Evolutionary conservation across 2,329 filamentous ascomycete species (phyloP).

Genomic region (Talaromyces sp.): DNA sequence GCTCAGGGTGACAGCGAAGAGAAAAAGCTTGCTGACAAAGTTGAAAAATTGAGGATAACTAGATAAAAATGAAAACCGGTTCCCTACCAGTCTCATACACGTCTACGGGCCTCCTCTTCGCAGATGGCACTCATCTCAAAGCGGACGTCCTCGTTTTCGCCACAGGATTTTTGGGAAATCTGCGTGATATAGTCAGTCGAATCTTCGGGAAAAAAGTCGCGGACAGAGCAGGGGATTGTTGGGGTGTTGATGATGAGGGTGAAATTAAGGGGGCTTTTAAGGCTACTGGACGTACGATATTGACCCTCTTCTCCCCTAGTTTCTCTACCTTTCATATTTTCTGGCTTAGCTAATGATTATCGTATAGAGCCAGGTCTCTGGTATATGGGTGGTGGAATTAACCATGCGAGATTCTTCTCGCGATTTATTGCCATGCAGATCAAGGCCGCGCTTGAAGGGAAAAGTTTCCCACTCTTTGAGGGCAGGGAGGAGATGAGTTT

Average conservation of each 20-base stretch:
- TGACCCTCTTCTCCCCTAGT: background rate
- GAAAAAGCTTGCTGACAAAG: no score
- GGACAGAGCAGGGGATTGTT: constrained; percentile 41
- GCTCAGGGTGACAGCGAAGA: background rate
- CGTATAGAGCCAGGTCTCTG: constrained; percentile 34
- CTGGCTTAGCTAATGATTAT: no score
- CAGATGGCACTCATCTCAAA: constrained; percentile 39
- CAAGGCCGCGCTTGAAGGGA: constrained; percentile 28
- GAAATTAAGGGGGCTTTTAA: constrained; percentile 43
- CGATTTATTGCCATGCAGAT: constrained; percentile 45
- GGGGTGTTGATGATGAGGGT: constrained; percentile 44
- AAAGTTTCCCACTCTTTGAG: constrained; percentile 14
- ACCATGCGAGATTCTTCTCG: constrained; percentile 38
- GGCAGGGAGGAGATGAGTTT: background rate
- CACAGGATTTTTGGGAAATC: constrained; percentile 44
- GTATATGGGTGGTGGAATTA: constrained; percentile 43
- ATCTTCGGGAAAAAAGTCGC: constrained; percentile 41
- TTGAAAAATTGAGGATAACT: background rate
- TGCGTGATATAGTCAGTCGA: constrained; percentile 33
- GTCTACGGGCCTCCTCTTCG: constrained; percentile 38
- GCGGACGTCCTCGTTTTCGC: constrained; percentile 46
- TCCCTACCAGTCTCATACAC: constrained; percentile 34
- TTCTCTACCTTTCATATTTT: background rate
- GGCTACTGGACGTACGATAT: constrained; percentile 28
- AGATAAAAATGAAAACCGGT: constrained; percentile 43